Evolutionary conservation across 768 basidiomycete species (phyloP).

Genomic region (Pilatotrama ljubarskyi): DNA sequence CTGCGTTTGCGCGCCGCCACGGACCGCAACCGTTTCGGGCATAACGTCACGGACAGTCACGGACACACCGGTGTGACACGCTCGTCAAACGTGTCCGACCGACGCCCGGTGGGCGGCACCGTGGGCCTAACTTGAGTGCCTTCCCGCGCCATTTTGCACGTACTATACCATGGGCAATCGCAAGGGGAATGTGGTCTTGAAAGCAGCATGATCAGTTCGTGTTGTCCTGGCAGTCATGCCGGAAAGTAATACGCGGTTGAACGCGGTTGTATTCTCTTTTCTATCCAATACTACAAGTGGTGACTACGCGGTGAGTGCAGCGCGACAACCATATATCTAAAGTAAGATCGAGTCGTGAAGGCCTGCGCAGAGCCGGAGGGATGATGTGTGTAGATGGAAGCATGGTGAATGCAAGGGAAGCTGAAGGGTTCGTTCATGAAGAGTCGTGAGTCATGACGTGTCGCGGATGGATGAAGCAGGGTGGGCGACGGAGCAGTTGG

Average conservation of each 20-base stretch:
- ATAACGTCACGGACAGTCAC: not conserved
- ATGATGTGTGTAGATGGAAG: conserved; percentile 5
- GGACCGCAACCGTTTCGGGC: not conserved
- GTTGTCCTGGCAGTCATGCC: not conserved
- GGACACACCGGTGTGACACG: not conserved
- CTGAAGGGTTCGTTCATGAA: conserved; percentile 4
- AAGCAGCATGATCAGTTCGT: too few relatives aligned
- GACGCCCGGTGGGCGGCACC: too few relatives aligned
- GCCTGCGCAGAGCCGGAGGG: conserved; percentile 17
- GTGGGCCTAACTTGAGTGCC: too few relatives aligned
- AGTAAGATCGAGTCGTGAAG: conserved; percentile 7
- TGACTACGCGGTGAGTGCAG: conserved; percentile 17
- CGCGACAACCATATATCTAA: conserved; percentile 15
- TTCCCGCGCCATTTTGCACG: too few relatives aligned
- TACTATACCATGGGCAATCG: too few relatives aligned
- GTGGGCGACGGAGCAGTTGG: conserved; percentile 20
- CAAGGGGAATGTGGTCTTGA: too few relatives aligned
- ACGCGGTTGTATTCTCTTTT: conserved; percentile 23
- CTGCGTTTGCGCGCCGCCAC: not conserved
- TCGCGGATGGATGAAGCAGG: conserved; percentile 14
- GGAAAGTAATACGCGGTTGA: conserved; percentile 16
- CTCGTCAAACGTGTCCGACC: not conserved
- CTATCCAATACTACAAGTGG: conserved; percentile 22
- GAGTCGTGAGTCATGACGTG: conserved; percentile 17
- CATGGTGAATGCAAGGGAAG: conserved; percentile 2